Percentiles rank a stretch among this genome's conserved stretches.
These are phyloP conservation scores for Sporothrix brasiliensis DNA, from an alignment of 2,329 filamentous ascomycete species.

Conservation along the genomic window DNA sequence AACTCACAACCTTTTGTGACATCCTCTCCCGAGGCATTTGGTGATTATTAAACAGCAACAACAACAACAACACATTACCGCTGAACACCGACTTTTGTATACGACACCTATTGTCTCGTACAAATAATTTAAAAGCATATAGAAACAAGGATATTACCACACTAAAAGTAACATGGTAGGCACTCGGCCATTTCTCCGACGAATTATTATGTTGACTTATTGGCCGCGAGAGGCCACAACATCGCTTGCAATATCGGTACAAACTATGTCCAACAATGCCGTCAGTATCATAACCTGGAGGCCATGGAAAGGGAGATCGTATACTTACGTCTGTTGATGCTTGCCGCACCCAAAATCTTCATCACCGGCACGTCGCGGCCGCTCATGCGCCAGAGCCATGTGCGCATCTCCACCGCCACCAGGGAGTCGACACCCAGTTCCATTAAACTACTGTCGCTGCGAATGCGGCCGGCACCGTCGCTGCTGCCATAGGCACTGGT, in stretches of 20 bases:
- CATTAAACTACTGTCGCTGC: conserved; percentile 41
- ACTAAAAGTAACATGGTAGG: neutral
- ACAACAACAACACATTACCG: too few species aligned
- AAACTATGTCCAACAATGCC: neutral
- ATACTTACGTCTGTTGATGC: conserved; percentile 38
- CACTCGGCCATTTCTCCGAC: neutral
- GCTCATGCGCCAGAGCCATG: conserved; percentile 51
- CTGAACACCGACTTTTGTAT: neutral
- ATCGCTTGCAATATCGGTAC: conserved; percentile 10
- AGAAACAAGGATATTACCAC: neutral
- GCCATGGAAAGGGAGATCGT: too few species aligned
- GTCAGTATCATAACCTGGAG: neutral
- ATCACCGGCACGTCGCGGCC: conserved; percentile 51
- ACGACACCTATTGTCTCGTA: neutral
- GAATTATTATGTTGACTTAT: neutral
- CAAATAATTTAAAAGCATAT: neutral
- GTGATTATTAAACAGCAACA: neutral
- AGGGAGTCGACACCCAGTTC: conserved; percentile 50
- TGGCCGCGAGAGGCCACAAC: neutral
- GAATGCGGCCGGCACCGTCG: conserved; percentile 35
- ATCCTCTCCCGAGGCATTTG: neutral
- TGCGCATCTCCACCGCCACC: conserved; percentile 48
- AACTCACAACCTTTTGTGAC: neutral
- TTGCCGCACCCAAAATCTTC: conserved; percentile 47
- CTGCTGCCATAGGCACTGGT: conserved; percentile 32